Evolutionary conservation across 2,329 filamentous ascomycete species (phyloP).

Genomic region (Apiospora arundinis): DNA sequence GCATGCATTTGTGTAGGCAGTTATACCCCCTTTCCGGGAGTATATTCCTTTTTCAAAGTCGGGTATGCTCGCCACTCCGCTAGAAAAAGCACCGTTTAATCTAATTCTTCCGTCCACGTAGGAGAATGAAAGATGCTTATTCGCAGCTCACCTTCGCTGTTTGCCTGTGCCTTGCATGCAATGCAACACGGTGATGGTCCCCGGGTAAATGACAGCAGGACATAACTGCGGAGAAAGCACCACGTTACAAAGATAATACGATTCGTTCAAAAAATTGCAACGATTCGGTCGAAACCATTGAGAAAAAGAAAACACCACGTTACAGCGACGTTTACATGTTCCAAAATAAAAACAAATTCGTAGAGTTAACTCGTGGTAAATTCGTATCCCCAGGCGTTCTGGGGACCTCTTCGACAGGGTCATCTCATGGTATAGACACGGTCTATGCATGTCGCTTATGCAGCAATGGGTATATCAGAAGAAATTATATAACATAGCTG

Average conservation of each 20-base stretch:
- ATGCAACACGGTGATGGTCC: background rate
- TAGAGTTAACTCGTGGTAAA: background rate
- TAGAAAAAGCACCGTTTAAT: background rate
- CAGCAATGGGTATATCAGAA: background rate
- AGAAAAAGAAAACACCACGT: background rate
- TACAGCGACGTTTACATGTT: background rate
- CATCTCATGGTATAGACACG: background rate
- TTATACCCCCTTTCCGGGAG: conserved; percentile 1
- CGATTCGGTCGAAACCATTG: background rate
- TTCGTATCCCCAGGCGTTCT: background rate
- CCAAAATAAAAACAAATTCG: background rate
- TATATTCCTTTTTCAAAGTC: background rate
- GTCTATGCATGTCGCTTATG: background rate
- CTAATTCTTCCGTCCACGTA: background rate
- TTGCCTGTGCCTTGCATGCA: conserved; percentile 3
- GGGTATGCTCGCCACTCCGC: background rate
- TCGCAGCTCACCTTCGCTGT: background rate
- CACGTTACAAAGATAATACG: background rate
- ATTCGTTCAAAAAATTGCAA: background rate
- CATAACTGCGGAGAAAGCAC: background rate
- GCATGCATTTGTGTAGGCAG: background rate
- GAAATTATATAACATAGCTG: background rate
- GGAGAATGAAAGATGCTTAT: background rate
- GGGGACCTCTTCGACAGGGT: background rate
- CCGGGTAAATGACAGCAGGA: background rate